Base-by-base conservation (phyloP, 2,329 filamentous ascomycete species). In the Parastagonospora avenae region DNA sequence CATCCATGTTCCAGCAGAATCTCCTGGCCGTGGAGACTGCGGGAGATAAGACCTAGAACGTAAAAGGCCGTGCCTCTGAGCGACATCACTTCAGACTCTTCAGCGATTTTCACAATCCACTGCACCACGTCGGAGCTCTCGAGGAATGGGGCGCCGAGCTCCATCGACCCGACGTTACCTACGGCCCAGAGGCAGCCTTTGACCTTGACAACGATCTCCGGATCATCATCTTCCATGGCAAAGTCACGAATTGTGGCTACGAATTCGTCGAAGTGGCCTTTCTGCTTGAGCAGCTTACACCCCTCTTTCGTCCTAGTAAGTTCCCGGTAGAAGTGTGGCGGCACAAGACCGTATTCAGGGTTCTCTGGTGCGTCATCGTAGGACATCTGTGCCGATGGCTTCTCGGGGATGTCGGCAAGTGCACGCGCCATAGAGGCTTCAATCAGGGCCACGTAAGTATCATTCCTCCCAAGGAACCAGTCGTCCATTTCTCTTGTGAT, bases 401-500 rank as follows among this genome's bases (percentile, higher is more conserved):
- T 84, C 35, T 88, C 82, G 1, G 75, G 74, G n/a, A 77, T 67
- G 48, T 80, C 77, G n/a, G 86, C 80, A 60, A 96, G 92, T 0
- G 92, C 89, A 53, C 91, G 87, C 29, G 92, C 91, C 44, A 99
- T 81, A 47, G 92, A 96, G n/a, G 95, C 94, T 74, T 99, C 94
- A 35, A 99, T 93, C 35, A 97, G 84, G 32, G 86, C 84, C 43
- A 99, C 94, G 62, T 99, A 99, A n/a, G 87, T 88, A 71, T 99
- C 93, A 68, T 99, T 99, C 38, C 94, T 87, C 11, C 94, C 94
- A 14, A 99, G 81, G 69, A 97, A 99, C 94, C 94, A 99, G 75
- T 99, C 95, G 63, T 99, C 94, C 94, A 99, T 99, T 73, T 99
- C 95, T 70, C 96, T 94, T 55, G 92, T 97, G 73, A 99, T 99